Evolutionary conservation across 2,329 filamentous ascomycete species (phyloP).

Genomic region (Cryphonectria japonica): DNA sequence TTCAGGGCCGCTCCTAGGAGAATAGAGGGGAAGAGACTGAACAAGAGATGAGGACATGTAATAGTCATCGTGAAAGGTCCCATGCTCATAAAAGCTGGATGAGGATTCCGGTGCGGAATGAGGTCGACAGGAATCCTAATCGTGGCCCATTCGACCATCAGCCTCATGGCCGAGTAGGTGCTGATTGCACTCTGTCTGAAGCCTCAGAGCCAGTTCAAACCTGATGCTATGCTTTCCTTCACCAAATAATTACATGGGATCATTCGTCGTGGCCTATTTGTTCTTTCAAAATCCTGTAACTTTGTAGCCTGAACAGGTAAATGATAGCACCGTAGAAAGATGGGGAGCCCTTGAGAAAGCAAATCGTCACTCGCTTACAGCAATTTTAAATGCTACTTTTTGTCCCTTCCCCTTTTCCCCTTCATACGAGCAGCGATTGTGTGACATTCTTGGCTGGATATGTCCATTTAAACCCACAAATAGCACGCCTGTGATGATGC

Average conservation of each 20-base stretch:
- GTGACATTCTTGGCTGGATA: conserved; percentile 7
- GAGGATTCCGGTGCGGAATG: background rate
- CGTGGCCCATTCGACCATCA: background rate
- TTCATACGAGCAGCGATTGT: background rate
- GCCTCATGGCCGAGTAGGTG: background rate
- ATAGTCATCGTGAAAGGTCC: background rate
- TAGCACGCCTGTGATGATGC: conserved; percentile 17
- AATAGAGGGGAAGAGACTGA: background rate
- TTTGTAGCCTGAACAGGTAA: background rate
- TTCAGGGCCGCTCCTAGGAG: background rate
- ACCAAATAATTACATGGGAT: background rate
- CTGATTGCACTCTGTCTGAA: background rate
- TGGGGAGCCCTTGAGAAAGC: background rate
- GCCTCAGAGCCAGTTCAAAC: too few species aligned
- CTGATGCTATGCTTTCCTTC: too few species aligned
- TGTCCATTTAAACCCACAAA: conserved; percentile 24
- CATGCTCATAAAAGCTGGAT: background rate
- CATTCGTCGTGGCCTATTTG: background rate
- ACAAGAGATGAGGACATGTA: background rate
- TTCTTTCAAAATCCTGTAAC: background rate
- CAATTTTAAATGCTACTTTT: background rate
- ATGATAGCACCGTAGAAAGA: background rate
- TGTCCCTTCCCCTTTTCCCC: background rate
- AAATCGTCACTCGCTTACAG: background rate
- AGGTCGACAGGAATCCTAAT: background rate